Evolutionary conservation across 2,329 filamentous ascomycete species (phyloP).

Genomic region (Aspergillus floridensis): DNA sequence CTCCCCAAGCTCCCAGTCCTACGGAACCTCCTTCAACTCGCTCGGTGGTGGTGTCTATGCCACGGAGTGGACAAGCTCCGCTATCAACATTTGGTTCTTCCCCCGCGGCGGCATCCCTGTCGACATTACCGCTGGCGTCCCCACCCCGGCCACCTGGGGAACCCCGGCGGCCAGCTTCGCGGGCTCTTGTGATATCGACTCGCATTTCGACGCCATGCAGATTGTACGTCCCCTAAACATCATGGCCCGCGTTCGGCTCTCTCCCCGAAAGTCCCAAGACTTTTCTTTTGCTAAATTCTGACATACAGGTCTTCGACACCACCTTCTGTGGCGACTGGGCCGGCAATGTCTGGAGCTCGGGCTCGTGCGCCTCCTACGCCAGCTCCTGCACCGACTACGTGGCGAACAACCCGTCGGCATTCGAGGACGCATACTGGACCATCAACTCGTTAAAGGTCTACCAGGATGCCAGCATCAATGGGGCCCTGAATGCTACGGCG

Average conservation of each 20-base stretch:
- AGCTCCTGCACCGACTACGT: conserved; percentile 71
- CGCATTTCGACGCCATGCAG: conserved; percentile 68
- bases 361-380: conserved; percentile 61
- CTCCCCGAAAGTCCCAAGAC: not conserved
- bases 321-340: conserved; percentile 90
- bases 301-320: conserved; percentile 58
- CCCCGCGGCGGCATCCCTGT: conserved; percentile 62
- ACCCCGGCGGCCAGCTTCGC: conserved; percentile 66
- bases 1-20: conserved; percentile 52
- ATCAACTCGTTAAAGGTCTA: conserved; percentile 71
- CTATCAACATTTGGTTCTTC: conserved; percentile 82
- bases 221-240: conserved; percentile 48
- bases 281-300: not conserved
- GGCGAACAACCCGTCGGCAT: conserved; percentile 65
- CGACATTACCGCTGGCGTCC: conserved; percentile 59
- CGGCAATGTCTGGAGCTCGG: conserved; percentile 62
- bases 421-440: conserved; percentile 72
- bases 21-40: conserved; percentile 69
- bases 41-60: conserved; percentile 69
- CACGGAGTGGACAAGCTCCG: conserved; percentile 69
- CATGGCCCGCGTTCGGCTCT: not conserved
- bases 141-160: conserved; percentile 68
- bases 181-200: conserved; percentile 67
- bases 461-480: conserved; percentile 27
- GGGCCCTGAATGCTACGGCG: conserved; percentile 1